phyloP scores from a whole-genome alignment of 768 basidiomycete genomes.

The Tricholomella constricta region DNA sequence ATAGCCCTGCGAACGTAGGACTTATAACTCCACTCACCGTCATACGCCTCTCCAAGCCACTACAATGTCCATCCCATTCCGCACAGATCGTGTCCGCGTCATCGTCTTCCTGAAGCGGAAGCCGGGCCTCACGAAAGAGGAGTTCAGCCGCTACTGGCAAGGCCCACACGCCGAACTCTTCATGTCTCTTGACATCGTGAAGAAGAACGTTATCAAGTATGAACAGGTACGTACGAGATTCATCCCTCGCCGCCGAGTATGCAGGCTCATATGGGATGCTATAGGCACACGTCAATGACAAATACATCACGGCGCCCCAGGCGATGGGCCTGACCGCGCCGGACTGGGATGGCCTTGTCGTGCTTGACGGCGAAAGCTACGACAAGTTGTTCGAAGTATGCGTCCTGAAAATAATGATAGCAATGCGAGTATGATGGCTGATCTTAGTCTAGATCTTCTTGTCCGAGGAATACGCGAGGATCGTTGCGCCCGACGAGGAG shows the following conservation, averaged over 20 bases:
- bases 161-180: constrained; percentile 29
- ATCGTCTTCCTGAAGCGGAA: constrained; percentile 28
- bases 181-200: constrained; percentile 30
- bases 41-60: background rate
- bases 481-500: constrained; percentile 15
- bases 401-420: no score
- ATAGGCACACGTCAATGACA: constrained; percentile 24
- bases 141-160: constrained; percentile 33
- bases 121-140: constrained; percentile 26
- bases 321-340: constrained; percentile 18
- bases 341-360: constrained; percentile 30
- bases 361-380: constrained; percentile 35
- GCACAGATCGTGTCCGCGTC: constrained; percentile 32
- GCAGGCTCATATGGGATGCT: background rate
- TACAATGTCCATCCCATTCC: constrained; percentile 5
- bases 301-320: background rate
- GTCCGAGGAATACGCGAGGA: constrained; percentile 7
- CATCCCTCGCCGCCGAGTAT: no score
- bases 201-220: constrained; percentile 35
- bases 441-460: constrained; percentile 10
- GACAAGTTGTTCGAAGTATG: constrained; percentile 25
- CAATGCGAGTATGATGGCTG: no score
- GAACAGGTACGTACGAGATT: constrained; percentile 28
- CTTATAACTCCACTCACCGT: background rate
- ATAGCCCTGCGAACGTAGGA: constrained; percentile 1